A percentile compares a stretch with the other conserved stretches of the same genome.
Evolutionary conservation across 1,284 basidiomycete genomes (phyloP).

Genomic region (Malassezia caprae): DNA sequence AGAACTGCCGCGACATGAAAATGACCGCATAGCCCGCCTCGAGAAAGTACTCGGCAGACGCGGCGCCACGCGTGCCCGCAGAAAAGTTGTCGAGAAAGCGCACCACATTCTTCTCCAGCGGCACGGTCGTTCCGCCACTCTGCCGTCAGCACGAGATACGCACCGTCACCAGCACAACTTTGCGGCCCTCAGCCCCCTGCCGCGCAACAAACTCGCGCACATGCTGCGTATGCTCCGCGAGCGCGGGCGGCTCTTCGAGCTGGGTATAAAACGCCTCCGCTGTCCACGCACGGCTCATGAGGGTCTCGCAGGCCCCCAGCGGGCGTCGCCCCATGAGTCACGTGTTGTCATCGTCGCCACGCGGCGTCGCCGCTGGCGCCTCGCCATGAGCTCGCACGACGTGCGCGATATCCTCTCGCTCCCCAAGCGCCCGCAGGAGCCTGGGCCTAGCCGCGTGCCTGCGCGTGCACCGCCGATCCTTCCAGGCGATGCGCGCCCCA

Average conservation of each 20-base stretch:
- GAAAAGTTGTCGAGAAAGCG: constrained; percentile 98
- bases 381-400: constrained; percentile 33
- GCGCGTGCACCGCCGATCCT: constrained; percentile 6
- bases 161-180: constrained; percentile 87
- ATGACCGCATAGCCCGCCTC: constrained; percentile 86
- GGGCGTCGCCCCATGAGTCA: background rate
- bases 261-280: constrained; percentile 10
- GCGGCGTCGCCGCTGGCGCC: background rate
- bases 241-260: background rate
- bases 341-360: background rate
- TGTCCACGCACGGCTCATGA: constrained; percentile 10
- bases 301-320: background rate
- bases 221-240: background rate
- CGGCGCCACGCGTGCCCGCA: constrained; percentile 90
- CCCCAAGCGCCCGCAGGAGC: constrained; percentile 13
- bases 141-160: constrained; percentile 53
- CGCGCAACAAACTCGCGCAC: constrained; percentile 58
- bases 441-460: constrained; percentile 1
- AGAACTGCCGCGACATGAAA: constrained; percentile 95
- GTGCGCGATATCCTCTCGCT: constrained; percentile 43
- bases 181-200: constrained; percentile 59
- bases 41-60: constrained; percentile 95
- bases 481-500: constrained; percentile 6
- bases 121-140: constrained; percentile 46
- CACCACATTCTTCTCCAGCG: constrained; percentile 53